phyloP scores from a whole-genome alignment of 2,329 filamentous ascomycete species.

The Lachnellula willkommii region DNA sequence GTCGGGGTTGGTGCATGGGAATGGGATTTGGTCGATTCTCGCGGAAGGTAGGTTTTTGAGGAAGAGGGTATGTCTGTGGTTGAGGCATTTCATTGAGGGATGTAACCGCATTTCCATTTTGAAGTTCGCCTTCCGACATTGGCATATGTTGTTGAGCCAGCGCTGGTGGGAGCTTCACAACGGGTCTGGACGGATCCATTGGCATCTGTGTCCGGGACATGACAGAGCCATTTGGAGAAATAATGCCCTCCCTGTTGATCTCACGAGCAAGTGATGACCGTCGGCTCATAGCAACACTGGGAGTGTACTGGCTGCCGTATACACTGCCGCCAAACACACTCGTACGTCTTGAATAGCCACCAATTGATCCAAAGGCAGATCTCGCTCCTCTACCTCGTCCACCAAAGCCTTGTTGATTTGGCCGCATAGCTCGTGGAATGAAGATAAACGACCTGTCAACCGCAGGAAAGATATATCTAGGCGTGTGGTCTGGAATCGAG shows the following conservation, averaged over 20 bases:
- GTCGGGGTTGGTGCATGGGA: slow-evolving; percentile 89
- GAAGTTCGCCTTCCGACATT: slow-evolving; percentile 30
- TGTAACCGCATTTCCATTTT: slow-evolving; percentile 16
- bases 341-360: slow-evolving; percentile 69
- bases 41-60: slow-evolving; percentile 53
- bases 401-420: slow-evolving; percentile 76
- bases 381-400: slow-evolving; percentile 62
- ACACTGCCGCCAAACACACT: slow-evolving; percentile 69
- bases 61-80: slow-evolving; percentile 52
- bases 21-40: slow-evolving; percentile 49
- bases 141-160: slow-evolving; percentile 21
- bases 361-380: slow-evolving; percentile 63
- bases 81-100: slow-evolving; percentile 40
- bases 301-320: slow-evolving; percentile 71
- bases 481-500: slow-evolving; percentile 72
- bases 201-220: slow-evolving; percentile 62
- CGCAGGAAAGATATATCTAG: slow-evolving; percentile 87
- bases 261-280: slow-evolving; percentile 73
- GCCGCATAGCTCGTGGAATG: slow-evolving; percentile 87
- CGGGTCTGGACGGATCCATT: slow-evolving; percentile 60
- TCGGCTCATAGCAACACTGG: slow-evolving; percentile 82
- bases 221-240: slow-evolving; percentile 75
- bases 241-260: slow-evolving; percentile 63
- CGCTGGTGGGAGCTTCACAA: slow-evolving; percentile 74
- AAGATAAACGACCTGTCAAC: slow-evolving; percentile 94